phyloP scores from a whole-genome alignment of 2,329 filamentous ascomycete genomes.

The Xylariaceae sp. region DNA sequence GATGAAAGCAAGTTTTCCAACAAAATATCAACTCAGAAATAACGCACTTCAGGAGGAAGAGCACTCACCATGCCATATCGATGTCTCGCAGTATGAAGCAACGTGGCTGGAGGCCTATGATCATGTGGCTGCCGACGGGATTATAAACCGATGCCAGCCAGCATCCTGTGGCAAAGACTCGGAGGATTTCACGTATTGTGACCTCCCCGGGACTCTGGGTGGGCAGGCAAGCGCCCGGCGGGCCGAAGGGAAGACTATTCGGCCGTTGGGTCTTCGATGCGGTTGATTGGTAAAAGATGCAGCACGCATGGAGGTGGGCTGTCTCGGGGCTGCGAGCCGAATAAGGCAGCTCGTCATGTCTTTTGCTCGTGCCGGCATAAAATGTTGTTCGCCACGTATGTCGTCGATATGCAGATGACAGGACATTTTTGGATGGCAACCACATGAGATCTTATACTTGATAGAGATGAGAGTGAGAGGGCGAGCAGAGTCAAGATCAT shows the following conservation, averaged over 20 bases:
- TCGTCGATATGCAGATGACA: slow-evolving; percentile 2
- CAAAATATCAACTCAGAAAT: neutral
- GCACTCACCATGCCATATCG: too few relatives aligned
- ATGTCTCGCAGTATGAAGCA: slow-evolving; percentile 1
- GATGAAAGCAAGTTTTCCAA: slow-evolving; percentile 4
- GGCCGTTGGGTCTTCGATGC: neutral
- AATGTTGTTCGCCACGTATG: neutral
- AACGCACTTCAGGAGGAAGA: too few relatives aligned
- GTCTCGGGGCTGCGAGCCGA: slow-evolving; percentile 14
- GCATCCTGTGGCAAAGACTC: neutral
- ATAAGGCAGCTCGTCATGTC: slow-evolving; percentile 8
- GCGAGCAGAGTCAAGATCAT: neutral
- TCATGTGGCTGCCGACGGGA: slow-evolving; percentile 6
- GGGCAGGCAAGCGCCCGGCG: neutral
- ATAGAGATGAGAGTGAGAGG: neutral
- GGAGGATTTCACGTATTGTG: neutral
- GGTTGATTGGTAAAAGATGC: neutral
- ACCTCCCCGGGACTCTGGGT: neutral
- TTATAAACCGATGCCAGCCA: neutral
- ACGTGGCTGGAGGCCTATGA: neutral
- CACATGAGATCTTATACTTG: neutral
- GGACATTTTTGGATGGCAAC: neutral
- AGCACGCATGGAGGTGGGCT: slow-evolving; percentile 3
- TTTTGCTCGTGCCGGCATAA: neutral
- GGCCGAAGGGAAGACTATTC: neutral